phyloP scores from a whole-genome alignment of 164 flowering plant genomes.

The Magnolia changhungtana region DNA sequence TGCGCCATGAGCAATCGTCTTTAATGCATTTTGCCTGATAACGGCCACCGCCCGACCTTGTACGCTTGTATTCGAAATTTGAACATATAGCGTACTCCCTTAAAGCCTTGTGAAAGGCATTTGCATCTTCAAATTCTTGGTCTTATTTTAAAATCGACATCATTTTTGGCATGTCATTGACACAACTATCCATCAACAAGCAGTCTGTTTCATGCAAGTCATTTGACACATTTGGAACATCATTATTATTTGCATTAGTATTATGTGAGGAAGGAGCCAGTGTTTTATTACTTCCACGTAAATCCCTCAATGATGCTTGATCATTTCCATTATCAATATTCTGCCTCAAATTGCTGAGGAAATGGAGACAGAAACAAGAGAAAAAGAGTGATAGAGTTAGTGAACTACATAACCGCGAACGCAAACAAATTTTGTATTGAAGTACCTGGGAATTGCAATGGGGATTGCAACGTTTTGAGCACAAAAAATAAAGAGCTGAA shows the following conservation, averaged over 20 bases:
- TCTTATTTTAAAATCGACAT: not conserved
- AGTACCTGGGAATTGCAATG: too few relatives aligned
- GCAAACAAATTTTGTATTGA: too few relatives aligned
- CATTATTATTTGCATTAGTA: not conserved
- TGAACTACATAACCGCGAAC: not conserved
- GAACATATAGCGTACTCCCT: not conserved
- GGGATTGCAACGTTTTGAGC: too few relatives aligned
- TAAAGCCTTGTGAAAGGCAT: not conserved
- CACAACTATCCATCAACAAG: not conserved
- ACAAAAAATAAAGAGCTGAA: too few relatives aligned
- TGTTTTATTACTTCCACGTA: not conserved
- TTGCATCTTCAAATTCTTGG: slow-evolving; percentile 1
- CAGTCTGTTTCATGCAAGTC: not conserved
- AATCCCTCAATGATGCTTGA: not conserved
- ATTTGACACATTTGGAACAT: not conserved
- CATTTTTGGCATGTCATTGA: not conserved
- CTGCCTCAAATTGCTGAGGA: not conserved
- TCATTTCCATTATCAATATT: not conserved
- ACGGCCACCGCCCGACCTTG: not conserved
- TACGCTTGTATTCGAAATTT: not conserved
- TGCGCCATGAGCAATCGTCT: slow-evolving; percentile 2
- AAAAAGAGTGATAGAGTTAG: not conserved
- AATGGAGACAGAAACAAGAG: not conserved
- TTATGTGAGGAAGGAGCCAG: not conserved
- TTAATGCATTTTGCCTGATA: not conserved